A percentile compares a stretch with the other conserved stretches of the same genome.
Evolutionary conservation across 805 yeast genomes (phyloP).

Genomic region (Teunomyces stri): DNA sequence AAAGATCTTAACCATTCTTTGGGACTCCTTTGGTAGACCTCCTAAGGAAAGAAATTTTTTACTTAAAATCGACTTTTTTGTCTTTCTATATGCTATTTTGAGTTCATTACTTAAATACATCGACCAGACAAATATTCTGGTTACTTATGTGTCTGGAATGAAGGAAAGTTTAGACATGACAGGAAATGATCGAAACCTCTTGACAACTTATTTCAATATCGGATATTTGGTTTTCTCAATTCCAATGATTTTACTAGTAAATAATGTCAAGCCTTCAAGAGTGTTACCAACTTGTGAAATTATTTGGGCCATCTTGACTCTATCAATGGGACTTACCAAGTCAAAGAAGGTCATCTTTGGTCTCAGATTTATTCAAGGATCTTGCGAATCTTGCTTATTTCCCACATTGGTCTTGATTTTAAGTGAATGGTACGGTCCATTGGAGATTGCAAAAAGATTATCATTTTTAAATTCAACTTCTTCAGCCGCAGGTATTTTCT

Average conservation of each 20-base stretch:
- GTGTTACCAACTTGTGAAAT: slow-evolving; percentile 33
- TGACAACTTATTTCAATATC: slow-evolving; percentile 9
- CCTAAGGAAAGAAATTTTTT: slow-evolving; percentile 3
- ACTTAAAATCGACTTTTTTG: slow-evolving; percentile 4
- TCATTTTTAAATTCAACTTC: not conserved
- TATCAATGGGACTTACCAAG: slow-evolving; percentile 29
- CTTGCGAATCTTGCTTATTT: slow-evolving; percentile 24
- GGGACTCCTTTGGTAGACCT: slow-evolving; percentile 2
- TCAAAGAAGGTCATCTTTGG: slow-evolving; percentile 13
- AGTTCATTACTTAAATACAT: slow-evolving; percentile 14
- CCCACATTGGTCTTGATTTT: slow-evolving; percentile 14
- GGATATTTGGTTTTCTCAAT: slow-evolving; percentile 11
- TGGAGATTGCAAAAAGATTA: slow-evolving; percentile 14
- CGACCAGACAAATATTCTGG: slow-evolving; percentile 20
- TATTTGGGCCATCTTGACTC: slow-evolving; percentile 36
- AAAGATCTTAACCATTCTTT: not conserved
- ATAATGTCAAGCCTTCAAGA: slow-evolving; percentile 26
- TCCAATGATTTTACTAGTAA: slow-evolving; percentile 10
- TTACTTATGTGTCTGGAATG: slow-evolving; percentile 21
- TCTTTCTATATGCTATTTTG: slow-evolving; percentile 14
- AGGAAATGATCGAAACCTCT: slow-evolving; percentile 13
- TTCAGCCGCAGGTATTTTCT: slow-evolving; percentile 12
- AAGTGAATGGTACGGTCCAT: slow-evolving; percentile 20
- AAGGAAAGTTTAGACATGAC: slow-evolving; percentile 15
- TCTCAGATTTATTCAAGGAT: slow-evolving; percentile 22